Conservation (phyloP, 2,329 filamentous ascomycete species). For the Monilinia fructicola region DNA sequence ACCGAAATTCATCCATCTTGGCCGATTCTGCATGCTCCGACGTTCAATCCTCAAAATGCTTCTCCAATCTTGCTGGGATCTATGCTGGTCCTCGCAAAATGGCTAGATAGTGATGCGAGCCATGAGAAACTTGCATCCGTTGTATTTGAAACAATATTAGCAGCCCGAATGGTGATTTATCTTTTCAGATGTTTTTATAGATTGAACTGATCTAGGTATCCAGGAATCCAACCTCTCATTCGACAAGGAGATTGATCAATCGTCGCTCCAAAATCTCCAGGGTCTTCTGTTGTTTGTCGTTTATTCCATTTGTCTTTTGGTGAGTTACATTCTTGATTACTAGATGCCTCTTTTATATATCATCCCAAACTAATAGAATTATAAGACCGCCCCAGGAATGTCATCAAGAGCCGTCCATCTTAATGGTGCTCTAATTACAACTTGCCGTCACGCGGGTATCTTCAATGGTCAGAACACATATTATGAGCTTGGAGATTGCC, state of each 20-base stretch:
- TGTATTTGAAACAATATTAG: constrained; percentile 19
- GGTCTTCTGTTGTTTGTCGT: constrained; percentile 16
- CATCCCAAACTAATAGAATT: background rate
- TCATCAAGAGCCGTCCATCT: constrained; percentile 12
- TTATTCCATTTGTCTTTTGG: constrained; percentile 9
- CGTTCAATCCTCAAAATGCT: background rate
- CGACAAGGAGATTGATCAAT: constrained; percentile 11
- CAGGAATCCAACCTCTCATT: constrained; percentile 9
- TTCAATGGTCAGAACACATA: constrained; percentile 21
- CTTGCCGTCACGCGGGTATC: constrained; percentile 11
- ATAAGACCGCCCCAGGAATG: constrained; percentile 6
- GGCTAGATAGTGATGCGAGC: background rate
- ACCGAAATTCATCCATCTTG: constrained; percentile 12
- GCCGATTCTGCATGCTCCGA: constrained; percentile 17
- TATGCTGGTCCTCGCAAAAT: constrained; percentile 10
- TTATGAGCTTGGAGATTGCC: constrained; percentile 18
- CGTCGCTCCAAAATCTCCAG: constrained; percentile 11
- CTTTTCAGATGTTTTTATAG: no score
- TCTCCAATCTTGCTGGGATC: constrained; percentile 15
- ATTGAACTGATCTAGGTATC: background rate
- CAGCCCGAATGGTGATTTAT: constrained; percentile 6
- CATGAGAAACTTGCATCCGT: constrained; percentile 7
- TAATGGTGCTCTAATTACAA: constrained; percentile 10
- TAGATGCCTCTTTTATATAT: background rate
- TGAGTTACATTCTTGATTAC: background rate